Percentiles rank a stretch among this genome's conserved stretches.
phyloP scores from a whole-genome alignment of 805 yeast species.

The Saccharomycopsis synnaedendra region DNA sequence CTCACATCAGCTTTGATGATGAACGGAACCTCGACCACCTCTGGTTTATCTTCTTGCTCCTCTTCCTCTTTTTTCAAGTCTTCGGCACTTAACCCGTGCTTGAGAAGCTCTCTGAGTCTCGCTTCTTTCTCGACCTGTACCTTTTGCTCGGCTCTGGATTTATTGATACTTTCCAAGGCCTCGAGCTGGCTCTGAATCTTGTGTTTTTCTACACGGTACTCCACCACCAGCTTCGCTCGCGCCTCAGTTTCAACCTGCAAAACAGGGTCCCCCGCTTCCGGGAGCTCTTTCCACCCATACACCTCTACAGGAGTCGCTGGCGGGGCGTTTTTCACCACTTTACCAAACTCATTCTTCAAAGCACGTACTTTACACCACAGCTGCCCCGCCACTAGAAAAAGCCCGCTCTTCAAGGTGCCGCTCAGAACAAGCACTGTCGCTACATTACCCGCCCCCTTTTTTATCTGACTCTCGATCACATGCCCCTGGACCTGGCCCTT shows the following conservation, averaged over 20 bases:
- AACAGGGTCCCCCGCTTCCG: conserved; percentile 81
- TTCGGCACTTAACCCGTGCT: conserved; percentile 46
- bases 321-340: conserved; percentile 48
- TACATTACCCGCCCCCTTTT: conserved; percentile 71
- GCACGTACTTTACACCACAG: conserved; percentile 78
- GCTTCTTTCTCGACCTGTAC: conserved; percentile 42
- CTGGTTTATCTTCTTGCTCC: not conserved
- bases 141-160: conserved; percentile 43
- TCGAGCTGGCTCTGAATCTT: conserved; percentile 44
- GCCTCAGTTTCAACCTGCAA: conserved; percentile 67
- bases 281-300: conserved; percentile 90
- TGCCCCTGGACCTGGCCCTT: conserved; percentile 63
- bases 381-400: conserved; percentile 72
- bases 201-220: conserved; percentile 46
- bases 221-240: conserved; percentile 62
- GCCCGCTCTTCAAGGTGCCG: conserved; percentile 64
- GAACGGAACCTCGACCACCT: conserved; percentile 36
- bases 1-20: conserved; percentile 85
- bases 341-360: conserved; percentile 66
- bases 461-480: conserved; percentile 76
- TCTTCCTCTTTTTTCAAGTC: conserved; percentile 29
- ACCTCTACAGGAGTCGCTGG: conserved; percentile 89
- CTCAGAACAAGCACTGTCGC: conserved; percentile 78
- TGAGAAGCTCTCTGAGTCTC: conserved; percentile 42
- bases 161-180: conserved; percentile 63